Evolutionary conservation across 371 early-diverging fungal species (phyloP), one percentile per base, ranked within the genome.

Genomic region (Haplosporangium sp.): DNA sequence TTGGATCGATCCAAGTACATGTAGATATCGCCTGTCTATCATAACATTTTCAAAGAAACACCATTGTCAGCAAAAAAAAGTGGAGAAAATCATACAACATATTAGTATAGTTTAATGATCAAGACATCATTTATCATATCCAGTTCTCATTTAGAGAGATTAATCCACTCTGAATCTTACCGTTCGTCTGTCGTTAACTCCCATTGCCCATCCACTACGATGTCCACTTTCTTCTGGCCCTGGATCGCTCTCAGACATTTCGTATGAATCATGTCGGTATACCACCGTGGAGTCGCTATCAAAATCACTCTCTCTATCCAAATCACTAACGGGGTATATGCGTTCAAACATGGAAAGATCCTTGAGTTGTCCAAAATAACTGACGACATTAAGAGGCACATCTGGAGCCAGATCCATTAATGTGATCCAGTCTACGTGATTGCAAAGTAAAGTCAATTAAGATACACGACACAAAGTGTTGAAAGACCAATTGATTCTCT

Each of bases 21-120:
- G 19, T 64, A 64, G 45, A 78, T 74, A 63, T 78, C 79, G 58
- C 79, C 79, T 50, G 67, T 64, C 79, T 78, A 69, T 47, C 55
- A 17, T 52, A 17, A n/a, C n/a, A 52, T 52, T 15, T 0, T 1
- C 27, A 27, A 27, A 27, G n/a, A 52, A n/a, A 52, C 44, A 44
- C 13, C 44, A 44, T 44, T 44, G 44, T 44, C 44, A 27, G 27
- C 27, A 27, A 27, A 27, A n/a, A 44, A 8, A 44, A 44, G 44
- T 44, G 44, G 44, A 44, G 27, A 61, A 37, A 55, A 5, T 5
- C 17, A 48, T 48, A 48, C 17, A 48, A 17, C n/a, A 4, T 15
- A 48, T 48, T 48, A 48, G 48, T n/a, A 48, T 17, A n/a, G 15
- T 11, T 15, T 48, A 5, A 42, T 15, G 17, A 2, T 17, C 5